phyloP scores from a whole-genome alignment of 2,329 filamentous ascomycete genomes.

The Aspergillus ruber region DNA sequence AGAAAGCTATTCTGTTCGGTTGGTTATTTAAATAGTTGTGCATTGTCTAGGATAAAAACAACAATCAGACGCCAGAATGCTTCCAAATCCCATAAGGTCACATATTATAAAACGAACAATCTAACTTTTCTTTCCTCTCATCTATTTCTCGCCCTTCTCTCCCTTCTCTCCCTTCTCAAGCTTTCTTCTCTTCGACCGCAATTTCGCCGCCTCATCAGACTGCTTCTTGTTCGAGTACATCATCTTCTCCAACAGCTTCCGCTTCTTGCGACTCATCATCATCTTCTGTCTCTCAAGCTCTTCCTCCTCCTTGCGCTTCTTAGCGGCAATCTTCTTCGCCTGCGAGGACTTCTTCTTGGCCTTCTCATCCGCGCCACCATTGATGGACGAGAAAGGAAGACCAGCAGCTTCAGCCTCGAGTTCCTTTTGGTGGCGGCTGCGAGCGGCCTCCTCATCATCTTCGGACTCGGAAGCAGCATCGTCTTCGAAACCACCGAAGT shows the following conservation, averaged over 20 bases:
- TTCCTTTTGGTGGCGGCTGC: conserved; percentile 73
- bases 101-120: conserved; percentile 7
- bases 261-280: conserved; percentile 97
- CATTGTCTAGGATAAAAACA: neutral
- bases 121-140: conserved; percentile 16
- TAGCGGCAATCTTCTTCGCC: conserved; percentile 62
- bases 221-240: conserved; percentile 90
- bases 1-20: no score
- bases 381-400: conserved; percentile 37
- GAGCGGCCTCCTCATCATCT: conserved; percentile 57
- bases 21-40: no score
- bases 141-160: conserved; percentile 19
- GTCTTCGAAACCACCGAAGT: conserved; percentile 48
- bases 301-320: conserved; percentile 65
- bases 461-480: conserved; percentile 43
- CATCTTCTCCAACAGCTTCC: conserved; percentile 97
- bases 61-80: conserved; percentile 11
- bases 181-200: conserved; percentile 85
- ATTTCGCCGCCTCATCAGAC: conserved; percentile 79
- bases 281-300: conserved; percentile 90
- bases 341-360: conserved; percentile 64
- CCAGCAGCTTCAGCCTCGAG: conserved; percentile 87
- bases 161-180: conserved; percentile 65
- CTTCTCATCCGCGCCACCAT: conserved; percentile 51
- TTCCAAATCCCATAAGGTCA: conserved; percentile 14